Evolutionary conservation across 1,284 basidiomycete genomes (phyloP).

Genomic region (Malassezia pachydermatis): DNA sequence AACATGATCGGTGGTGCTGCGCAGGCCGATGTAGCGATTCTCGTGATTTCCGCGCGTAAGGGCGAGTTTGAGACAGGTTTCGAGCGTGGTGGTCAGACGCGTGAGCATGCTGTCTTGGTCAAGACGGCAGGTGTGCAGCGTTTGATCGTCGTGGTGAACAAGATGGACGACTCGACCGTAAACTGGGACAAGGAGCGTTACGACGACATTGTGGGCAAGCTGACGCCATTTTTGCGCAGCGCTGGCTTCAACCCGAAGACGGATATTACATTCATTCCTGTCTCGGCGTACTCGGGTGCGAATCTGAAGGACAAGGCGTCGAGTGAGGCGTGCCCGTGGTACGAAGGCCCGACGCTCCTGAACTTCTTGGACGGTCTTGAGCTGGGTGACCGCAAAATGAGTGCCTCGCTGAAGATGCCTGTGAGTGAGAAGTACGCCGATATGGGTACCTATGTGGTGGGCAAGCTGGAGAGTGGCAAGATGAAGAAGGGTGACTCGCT

Average conservation of each 20-base stretch:
- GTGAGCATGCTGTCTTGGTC: slow-evolving; percentile 47
- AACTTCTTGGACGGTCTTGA: slow-evolving; percentile 36
- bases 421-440: slow-evolving; percentile 48
- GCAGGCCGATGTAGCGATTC: slow-evolving; percentile 45
- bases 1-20: slow-evolving; percentile 47
- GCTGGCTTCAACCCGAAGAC: slow-evolving; percentile 48
- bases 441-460: slow-evolving; percentile 47
- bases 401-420: slow-evolving; percentile 45
- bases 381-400: slow-evolving; percentile 44
- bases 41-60: slow-evolving; percentile 45
- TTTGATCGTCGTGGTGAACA: slow-evolving; percentile 46
- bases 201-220: slow-evolving; percentile 43
- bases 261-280: slow-evolving; percentile 43
- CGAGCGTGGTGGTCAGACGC: slow-evolving; percentile 46
- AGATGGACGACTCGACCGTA: slow-evolving; percentile 48
- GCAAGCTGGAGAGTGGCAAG: slow-evolving; percentile 45
- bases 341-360: slow-evolving; percentile 38
- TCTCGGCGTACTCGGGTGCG: slow-evolving; percentile 44
- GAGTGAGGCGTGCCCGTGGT: slow-evolving; percentile 37
- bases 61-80: slow-evolving; percentile 48
- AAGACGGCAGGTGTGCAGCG: slow-evolving; percentile 48
- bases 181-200: slow-evolving; percentile 42
- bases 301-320: slow-evolving; percentile 45
- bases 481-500: slow-evolving; percentile 40
- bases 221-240: slow-evolving; percentile 40